Evolutionary conservation across 257 asterid genomes (phyloP).

Genomic region (Agastache rugosa): DNA sequence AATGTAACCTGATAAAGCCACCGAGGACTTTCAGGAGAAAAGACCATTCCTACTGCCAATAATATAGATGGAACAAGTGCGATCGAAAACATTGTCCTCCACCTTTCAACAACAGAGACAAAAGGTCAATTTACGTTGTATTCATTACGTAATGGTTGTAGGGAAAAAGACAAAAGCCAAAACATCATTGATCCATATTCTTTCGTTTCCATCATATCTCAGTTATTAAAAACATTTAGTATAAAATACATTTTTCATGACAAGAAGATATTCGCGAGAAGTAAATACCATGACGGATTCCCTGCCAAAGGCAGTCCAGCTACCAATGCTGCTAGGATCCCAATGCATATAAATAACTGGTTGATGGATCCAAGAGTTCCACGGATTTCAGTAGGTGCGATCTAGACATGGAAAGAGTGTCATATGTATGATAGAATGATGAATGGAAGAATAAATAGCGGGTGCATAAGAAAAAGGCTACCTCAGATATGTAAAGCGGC

Average conservation of each 20-base stretch:
- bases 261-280: slow-evolving; percentile 24
- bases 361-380: slow-evolving; percentile 98
- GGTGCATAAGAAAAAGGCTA: slow-evolving; percentile 32
- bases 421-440: slow-evolving; percentile 38
- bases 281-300: slow-evolving; percentile 83
- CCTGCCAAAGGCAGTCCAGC: slow-evolving; percentile 97
- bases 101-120: slow-evolving; percentile 59
- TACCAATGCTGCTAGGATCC: slow-evolving; percentile 94
- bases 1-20: slow-evolving; percentile 87
- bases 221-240: slow-evolving; percentile 4
- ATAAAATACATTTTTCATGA: slow-evolving; percentile 11
- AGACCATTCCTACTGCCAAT: slow-evolving; percentile 90
- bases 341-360: slow-evolving; percentile 87
- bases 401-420: slow-evolving; percentile 53
- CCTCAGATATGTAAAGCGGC: slow-evolving; percentile 99
- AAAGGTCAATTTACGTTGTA: background rate
- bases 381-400: slow-evolving; percentile 97
- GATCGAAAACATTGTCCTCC: slow-evolving; percentile 96
- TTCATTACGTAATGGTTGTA: background rate
- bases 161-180: background rate
- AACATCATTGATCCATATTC: slow-evolving; percentile 13
- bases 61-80: slow-evolving; percentile 80
- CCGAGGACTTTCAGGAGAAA: slow-evolving; percentile 98
- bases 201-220: slow-evolving; percentile 15
- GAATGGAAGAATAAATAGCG: background rate